These are phyloP conservation scores for Alternaria brassicicola DNA, from an alignment of 2,329 filamentous ascomycete genomes.

Conservation along the genomic window DNA sequence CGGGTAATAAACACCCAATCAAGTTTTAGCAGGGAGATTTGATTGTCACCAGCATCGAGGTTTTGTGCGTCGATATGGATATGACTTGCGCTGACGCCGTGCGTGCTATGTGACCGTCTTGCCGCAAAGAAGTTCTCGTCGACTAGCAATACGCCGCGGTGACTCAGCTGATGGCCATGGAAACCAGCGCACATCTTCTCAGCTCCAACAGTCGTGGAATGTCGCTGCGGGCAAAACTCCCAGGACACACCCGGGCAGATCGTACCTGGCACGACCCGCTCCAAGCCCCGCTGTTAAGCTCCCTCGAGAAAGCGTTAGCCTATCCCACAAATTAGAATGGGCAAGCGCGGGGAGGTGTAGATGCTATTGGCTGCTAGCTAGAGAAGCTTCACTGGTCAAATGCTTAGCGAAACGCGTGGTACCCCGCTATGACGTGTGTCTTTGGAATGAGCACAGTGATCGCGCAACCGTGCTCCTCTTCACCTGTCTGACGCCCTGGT, in stretches of 20 bases:
- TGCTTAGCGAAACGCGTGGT: conserved; percentile 21
- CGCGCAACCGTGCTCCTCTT: neutral
- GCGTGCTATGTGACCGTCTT: neutral
- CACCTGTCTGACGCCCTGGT: neutral
- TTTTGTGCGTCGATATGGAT: neutral
- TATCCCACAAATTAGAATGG: neutral
- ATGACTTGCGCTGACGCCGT: neutral
- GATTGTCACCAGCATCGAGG: neutral
- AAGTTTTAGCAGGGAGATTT: neutral
- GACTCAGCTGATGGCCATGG: neutral
- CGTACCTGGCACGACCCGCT: conserved; percentile 6
- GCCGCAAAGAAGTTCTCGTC: neutral
- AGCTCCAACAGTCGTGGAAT: neutral
- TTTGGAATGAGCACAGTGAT: conserved; percentile 10
- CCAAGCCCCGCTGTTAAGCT: conserved; percentile 2
- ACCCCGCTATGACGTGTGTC: conserved; percentile 17
- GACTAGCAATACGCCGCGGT: neutral
- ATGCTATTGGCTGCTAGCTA: neutral
- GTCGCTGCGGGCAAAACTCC: neutral
- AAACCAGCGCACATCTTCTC: neutral
- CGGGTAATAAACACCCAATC: conserved; percentile 9
- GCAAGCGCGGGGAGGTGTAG: conserved; percentile 15
- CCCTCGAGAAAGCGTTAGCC: neutral
- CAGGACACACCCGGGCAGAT: neutral
- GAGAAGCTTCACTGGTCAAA: conserved; percentile 28